Evolutionary conservation across 805 yeast genomes (phyloP).

Genomic region (Candida ipomoeae): DNA sequence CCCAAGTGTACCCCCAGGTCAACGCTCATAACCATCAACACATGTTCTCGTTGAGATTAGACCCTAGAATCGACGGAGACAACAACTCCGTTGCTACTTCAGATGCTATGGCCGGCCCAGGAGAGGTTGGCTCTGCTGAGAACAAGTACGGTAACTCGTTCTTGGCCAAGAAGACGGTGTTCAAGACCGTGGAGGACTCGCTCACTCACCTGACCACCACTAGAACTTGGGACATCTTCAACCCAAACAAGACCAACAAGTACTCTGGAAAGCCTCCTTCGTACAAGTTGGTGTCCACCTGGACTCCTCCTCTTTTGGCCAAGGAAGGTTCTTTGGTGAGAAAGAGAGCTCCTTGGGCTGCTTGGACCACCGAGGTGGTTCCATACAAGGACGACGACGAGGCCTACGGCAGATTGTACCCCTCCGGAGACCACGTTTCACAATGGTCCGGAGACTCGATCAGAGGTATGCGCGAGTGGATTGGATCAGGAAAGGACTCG

Average conservation of each 20-base stretch:
- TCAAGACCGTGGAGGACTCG: constrained; percentile 66
- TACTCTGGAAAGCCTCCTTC: constrained; percentile 74
- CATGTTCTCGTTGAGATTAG: constrained; percentile 69
- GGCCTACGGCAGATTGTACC: constrained; percentile 61
- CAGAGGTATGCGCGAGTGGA: constrained; percentile 65
- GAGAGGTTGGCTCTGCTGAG: constrained; percentile 60
- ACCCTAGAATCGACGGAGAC: constrained; percentile 79
- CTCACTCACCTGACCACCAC: constrained; percentile 60
- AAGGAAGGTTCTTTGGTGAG: constrained; percentile 68
- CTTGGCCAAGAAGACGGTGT: constrained; percentile 58
- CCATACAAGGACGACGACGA: constrained; percentile 56
- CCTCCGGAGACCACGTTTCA: constrained; percentile 76
- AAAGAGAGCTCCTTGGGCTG: constrained; percentile 83
- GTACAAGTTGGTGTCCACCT: constrained; percentile 71
- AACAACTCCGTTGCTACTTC: constrained; percentile 67
- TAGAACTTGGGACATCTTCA: constrained; percentile 74
- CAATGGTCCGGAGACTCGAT: constrained; percentile 70
- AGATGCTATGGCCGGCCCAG: constrained; percentile 59
- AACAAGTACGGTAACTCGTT: constrained; percentile 79
- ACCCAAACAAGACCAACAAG: constrained; percentile 62
- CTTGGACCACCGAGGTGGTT: constrained; percentile 60
- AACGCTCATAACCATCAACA: constrained; percentile 89
- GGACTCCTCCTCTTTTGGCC: constrained; percentile 70
- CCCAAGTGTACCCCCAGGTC: constrained; percentile 72
- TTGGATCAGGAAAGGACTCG: constrained; percentile 54